Base-by-base conservation (phyloP, 108 stramenopile species). In the Epipyxis sp. region DNA sequence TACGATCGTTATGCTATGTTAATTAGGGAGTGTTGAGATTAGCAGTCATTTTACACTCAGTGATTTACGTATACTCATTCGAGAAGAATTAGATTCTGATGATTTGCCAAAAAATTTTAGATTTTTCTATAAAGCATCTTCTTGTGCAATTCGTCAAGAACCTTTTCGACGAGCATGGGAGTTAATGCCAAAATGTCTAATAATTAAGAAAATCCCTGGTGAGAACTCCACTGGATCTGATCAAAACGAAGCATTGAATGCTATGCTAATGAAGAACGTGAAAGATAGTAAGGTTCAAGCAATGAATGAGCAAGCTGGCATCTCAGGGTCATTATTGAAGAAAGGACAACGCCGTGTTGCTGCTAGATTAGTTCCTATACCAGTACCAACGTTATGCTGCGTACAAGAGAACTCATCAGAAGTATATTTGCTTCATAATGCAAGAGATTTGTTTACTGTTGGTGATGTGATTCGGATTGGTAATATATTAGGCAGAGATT, bases 401-500 rank as follows among this genome's bases (percentile, higher is more conserved):
- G 34, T 57, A 6, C 10, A 27, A 6, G 71, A 74, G 25, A 42
- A 42, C 41, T 6, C 3, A 29, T 6, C 10, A 27, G 41, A 74
- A 20, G 25, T 74, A 3, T 74, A 42, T 20, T 32, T 57, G 50
- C 71, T 46, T 13, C 71, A 74, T 42, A 25, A 74, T 42, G 50
- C 50, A 6, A 6, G 10, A 34, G 34, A 27, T 6, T 29, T 74
- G 3, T 29, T 74, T 10, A 13, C 10, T 35, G 42, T 42, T 37
- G 71, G 71, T 35, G 71, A 74, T 37, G 34, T 74, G 3, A 54
- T 74, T 20, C 71, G 71, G 42, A 74, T 74, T 54, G 71, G 71
- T 42, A 46, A 74, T 42, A 32, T 74, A 10, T 6, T 32, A 32
- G 50, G 71, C 25, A 29, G 46, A 10, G 71, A 74, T 39, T 74